These are phyloP conservation scores for Alternaria alternata DNA, from an alignment of 2,329 filamentous ascomycete genomes.

Conservation along the genomic window DNA sequence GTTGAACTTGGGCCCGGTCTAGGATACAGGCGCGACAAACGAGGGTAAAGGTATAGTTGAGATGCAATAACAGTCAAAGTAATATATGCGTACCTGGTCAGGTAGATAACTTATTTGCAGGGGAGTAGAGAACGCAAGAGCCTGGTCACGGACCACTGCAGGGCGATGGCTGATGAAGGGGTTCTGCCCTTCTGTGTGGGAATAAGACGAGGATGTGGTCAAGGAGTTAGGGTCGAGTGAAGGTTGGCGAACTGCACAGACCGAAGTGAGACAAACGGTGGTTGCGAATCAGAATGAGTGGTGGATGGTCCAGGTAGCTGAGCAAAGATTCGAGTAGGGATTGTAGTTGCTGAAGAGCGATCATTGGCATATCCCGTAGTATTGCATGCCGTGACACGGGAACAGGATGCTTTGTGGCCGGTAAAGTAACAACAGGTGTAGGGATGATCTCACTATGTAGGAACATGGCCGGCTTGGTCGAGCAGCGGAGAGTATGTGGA, in stretches of 20 bases:
- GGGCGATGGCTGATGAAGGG: conserved; percentile 35
- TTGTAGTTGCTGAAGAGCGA: conserved; percentile 16
- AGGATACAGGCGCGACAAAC: conserved; percentile 10
- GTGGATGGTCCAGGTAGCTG: background rate
- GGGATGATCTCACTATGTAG: conserved; percentile 47
- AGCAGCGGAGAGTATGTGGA: conserved; percentile 48
- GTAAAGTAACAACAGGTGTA: conserved; percentile 38
- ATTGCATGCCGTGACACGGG: conserved; percentile 36
- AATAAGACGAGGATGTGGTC: conserved; percentile 40
- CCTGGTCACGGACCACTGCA: conserved; percentile 35
- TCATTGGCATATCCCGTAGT: conserved; percentile 28
- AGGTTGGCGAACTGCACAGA: conserved; percentile 31
- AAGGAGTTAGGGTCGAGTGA: conserved; percentile 16
- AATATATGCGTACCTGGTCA: conserved; percentile 47
- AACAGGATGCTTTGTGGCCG: conserved; percentile 35
- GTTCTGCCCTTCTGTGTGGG: conserved; percentile 28
- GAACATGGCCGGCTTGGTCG: conserved; percentile 40
- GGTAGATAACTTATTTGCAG: conserved; percentile 34
- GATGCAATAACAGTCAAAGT: conserved; percentile 32
- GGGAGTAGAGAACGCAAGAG: conserved; percentile 34
- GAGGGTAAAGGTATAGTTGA: conserved; percentile 29
- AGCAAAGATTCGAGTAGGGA: conserved; percentile 10
- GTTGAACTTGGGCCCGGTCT: conserved; percentile 13
- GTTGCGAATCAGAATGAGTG: conserved; percentile 9
- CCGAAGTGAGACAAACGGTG: conserved; percentile 20